Percentiles rank a stretch among this genome's conserved stretches.
phyloP scores from a whole-genome alignment of 1,284 basidiomycete genomes.

The Wolfiporia cocos region DNA sequence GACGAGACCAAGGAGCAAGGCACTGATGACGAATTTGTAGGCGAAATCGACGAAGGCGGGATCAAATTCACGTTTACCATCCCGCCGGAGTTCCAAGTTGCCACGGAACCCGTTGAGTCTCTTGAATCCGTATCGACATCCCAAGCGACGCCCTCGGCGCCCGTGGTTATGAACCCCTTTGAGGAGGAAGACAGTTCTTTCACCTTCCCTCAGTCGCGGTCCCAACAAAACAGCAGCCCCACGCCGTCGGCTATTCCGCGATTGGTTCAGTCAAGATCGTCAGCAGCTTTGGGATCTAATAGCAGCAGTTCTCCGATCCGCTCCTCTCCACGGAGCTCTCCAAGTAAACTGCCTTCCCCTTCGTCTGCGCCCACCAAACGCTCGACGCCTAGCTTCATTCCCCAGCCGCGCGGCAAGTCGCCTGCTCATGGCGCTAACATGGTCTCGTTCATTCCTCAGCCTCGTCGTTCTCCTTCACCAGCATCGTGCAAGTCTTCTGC shows the following conservation, averaged over 20 bases:
- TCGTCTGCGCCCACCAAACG: constrained; percentile 45
- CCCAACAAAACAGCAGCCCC: constrained; percentile 15
- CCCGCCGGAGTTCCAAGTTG: constrained; percentile 31
- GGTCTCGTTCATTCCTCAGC: constrained; percentile 49
- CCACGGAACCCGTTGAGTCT: too few species aligned
- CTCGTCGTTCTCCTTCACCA: constrained; percentile 25
- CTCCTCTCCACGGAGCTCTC: constrained; percentile 16
- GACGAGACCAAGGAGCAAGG: constrained; percentile 24
- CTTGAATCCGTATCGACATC: constrained; percentile 9
- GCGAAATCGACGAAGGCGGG: constrained; percentile 49
- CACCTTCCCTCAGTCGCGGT: constrained; percentile 15
- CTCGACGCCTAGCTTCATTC: constrained; percentile 40
- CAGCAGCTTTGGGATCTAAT: constrained; percentile 12
- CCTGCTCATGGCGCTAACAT: constrained; percentile 20
- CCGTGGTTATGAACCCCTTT: constrained; percentile 11
- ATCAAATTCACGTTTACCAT: constrained; percentile 66
- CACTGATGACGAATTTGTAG: constrained; percentile 37
- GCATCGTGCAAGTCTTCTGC: constrained; percentile 17
- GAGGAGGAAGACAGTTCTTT: constrained; percentile 27
- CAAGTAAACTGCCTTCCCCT: constrained; percentile 14
- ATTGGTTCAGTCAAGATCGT: too few species aligned
- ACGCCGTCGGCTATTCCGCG: constrained; percentile 52
- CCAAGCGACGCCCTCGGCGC: constrained; percentile 15
- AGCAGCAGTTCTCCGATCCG: constrained; percentile 15
- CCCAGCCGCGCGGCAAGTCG: constrained; percentile 33